Base-by-base conservation (phyloP, 2,329 filamentous ascomycete genomes). In the Cadophora gregata region DNA sequence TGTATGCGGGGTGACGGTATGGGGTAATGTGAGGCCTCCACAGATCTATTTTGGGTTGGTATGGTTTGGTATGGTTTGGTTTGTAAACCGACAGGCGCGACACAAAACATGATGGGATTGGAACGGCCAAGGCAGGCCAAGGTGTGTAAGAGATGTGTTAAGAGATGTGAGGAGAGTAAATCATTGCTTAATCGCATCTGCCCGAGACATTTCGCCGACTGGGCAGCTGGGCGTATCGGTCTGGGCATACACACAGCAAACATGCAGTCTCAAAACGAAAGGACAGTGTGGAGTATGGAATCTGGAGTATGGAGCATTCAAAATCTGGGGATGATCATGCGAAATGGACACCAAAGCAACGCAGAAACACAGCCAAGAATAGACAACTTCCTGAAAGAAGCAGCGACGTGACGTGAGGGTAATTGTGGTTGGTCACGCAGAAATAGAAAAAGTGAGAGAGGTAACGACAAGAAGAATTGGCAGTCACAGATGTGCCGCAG, bases 311-410 rank as follows among this genome's bases (percentile, higher is more conserved):
- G 19, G n/a, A n/a, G 9, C n/a, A n/a, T n/a, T 8, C 19, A 16
- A 47, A 47, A 47, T 47, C 19, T 10, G 42, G 42, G 42, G 42
- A 21, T 47, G 4, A 16, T 19, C 27, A n/a, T 53, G 50, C 50
- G 50, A 31, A 33, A 33, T 3, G 36, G 12, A 38, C 6, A 21
- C 6, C 42, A 47, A n/a, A 47, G 21, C 36, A 42, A 9, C 42
- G n/a, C 42, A 58, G 33, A 58, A 24, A 25, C 12, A 31, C n/a
- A 58, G 33, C 55, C 55, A 58, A 58, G 55, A 42, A 38, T 42
- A 12, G 12, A 58, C 10, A 25, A 12, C 16, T 25, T 10, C 19
- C 8, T 58, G 55, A 4, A 47, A 21, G 42, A 47, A 21, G 19
- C 5, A 21, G 10, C 3, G 42, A 21, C 38, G 38, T 42, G n/a